Evolutionary conservation across 1,284 basidiomycete species (phyloP), one percentile per base, ranked within the genome.

Genomic region (Malassezia equina): DNA sequence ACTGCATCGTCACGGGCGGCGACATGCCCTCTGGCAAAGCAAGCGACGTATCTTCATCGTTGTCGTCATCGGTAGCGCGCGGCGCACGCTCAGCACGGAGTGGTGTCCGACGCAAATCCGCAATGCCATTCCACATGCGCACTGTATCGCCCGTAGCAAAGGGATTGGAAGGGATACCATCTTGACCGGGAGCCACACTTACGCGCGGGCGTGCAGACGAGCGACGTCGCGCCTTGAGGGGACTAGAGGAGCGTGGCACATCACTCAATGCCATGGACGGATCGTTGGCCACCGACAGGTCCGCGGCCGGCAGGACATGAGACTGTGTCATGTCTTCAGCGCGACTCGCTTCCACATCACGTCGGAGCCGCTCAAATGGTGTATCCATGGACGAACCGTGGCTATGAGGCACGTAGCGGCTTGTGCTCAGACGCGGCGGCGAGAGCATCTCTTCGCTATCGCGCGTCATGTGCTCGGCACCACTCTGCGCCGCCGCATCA

Each of bases 1-100:
- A 89, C 25, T 84, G 85, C 81, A 90, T 83, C 52, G 86, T 85
- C 4, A 85, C 81, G 2, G 87, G 88, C 2, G 90, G 88, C 0
- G 88, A 90, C 85, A 90, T 86, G 42, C 84, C 85, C 31, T 73
- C 72, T 34, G 80, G 76, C 48, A 76, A 66, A 34, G 80, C 64
- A 13, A 73, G 55, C 55, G 66, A 69, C 31, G 64, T 79, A 52
- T 83, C n/a, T n/a, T n/a, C 82, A 34, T 71, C 73, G 41, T 73
- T 40, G 31, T 28, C 45, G 1, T 32, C 40, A 2, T 24, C 42
- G 4, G 19, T n/a, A 9, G 17, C 33, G 19, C 33, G 33, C 23
- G 33, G 15, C 46, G 9, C 23, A 12, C 47, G 31, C 7, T 45
- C 54, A 3, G 33, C 12, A 29, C 47, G 54, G 29, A 81, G 71